Evolutionary conservation across 2,329 filamentous ascomycete species (phyloP), one percentile per base, ranked within the genome.

Genomic region (Ascochyta fabae): DNA sequence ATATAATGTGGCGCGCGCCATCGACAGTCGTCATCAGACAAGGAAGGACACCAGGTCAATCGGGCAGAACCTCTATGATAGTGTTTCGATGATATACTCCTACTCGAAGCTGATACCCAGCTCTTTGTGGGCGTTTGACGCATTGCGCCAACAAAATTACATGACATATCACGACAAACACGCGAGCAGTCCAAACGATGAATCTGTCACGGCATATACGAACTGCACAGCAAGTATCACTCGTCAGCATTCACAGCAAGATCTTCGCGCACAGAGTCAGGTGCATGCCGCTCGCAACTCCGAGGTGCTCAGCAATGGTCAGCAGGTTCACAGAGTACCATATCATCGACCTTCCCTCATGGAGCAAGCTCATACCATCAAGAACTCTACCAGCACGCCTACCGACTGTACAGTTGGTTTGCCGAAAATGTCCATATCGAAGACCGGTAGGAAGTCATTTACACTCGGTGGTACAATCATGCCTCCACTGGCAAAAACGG

Each of bases 41-140:
- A 71, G 71, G 43, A 86, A 83, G 62, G 86, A 88, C 62, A 79
- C 80, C 1, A 85, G 85, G 64, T 87, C 86, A 2, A 85, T 88
- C 53, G 83, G 84, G 2, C 86, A 88, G 61, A 83, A 81, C 56
- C 69, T 86, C 1, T 84, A 83, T 59, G 74, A 76, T 59, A 75
- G 70, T 36, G 58, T 68, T 15, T 60, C 68, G n/a, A 53, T 75
- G 51, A 73, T 75, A 47, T 70, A 66, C 53, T 69, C 67, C 4
- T 75, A 69, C 55, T 73, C 70, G 13, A 72, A 68, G 47, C 66
- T 68, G 19, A 64, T 74, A 36, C 67, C 72, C 23, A 68, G 36
- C 47, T 51, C 72, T 24, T 19, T 54, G 8, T 62, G 61, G 38
- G 44, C 71, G n/a, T 61, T 71, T 51, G 48, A 60, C 31, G 51